Percentiles rank a stretch among this genome's conserved stretches.
These are phyloP conservation scores for Pestalotiopsis sp. DNA, from an alignment of 2,329 filamentous ascomycete species.

Conservation along the genomic window DNA sequence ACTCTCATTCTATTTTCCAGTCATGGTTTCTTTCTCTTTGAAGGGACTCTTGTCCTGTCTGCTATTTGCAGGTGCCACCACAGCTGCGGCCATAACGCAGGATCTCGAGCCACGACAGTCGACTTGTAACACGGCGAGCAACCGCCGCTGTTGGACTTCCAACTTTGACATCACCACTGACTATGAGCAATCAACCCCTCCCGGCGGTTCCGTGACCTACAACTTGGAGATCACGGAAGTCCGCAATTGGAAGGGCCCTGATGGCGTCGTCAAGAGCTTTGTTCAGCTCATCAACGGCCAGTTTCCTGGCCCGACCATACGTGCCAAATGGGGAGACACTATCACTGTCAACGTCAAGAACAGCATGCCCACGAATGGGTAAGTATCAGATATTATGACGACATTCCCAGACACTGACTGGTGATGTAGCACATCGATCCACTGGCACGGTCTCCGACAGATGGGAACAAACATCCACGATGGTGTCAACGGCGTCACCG, in stretches of 20 bases:
- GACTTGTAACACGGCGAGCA: conserved; percentile 15
- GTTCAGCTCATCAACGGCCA: conserved; percentile 66
- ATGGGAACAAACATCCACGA: conserved; percentile 27
- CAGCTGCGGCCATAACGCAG: conserved; percentile 1
- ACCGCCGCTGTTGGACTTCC: conserved; percentile 26
- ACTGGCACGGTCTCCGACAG: conserved; percentile 11
- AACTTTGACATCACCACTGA: conserved; percentile 28
- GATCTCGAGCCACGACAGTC: conserved; percentile 5
- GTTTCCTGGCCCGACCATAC: conserved; percentile 68
- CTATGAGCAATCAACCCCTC: conserved; percentile 24
- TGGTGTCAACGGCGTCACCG: conserved; percentile 38
- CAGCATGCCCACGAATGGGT: conserved; percentile 53
- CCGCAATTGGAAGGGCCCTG: conserved; percentile 26
- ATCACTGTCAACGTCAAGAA: conserved; percentile 72
- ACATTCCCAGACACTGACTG: background rate
- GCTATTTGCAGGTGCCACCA: conserved; percentile 9
- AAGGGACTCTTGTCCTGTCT: conserved; percentile 10
- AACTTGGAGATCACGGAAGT: conserved; percentile 24
- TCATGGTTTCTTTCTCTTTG: conserved; percentile 7
- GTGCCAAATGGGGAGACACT: conserved; percentile 65
- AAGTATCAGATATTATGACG: conserved; percentile 43
- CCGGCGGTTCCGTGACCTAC: conserved; percentile 19
- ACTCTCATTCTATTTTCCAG: background rate
- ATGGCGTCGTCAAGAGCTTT: conserved; percentile 27
- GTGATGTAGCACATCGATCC: background rate